Conservation (phyloP, 192 early-diverging fungal species). For the Coemansia sp. region DNA sequence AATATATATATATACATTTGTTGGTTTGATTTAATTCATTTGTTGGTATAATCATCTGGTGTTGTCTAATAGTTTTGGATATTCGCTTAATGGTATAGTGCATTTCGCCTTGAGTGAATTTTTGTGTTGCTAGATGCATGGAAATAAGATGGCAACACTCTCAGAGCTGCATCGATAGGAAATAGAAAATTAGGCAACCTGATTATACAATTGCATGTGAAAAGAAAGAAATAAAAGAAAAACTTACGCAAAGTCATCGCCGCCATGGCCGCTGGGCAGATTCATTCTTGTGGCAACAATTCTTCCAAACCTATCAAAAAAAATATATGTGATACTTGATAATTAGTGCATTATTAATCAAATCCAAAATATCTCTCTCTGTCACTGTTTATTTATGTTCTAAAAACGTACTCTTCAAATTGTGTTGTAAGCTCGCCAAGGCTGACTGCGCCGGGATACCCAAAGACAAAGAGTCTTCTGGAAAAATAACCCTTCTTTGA, state of each 20-base stretch:
- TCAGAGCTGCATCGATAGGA: too few relatives aligned
- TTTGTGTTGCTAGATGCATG: too few relatives aligned
- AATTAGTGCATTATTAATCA: background rate
- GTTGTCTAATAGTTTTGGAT: too few relatives aligned
- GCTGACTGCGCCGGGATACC: conserved; percentile 28
- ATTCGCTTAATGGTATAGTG: too few relatives aligned
- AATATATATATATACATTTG: background rate
- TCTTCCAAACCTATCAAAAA: conserved; percentile 39
- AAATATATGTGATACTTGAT: background rate
- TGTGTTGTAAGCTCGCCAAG: conserved; percentile 34
- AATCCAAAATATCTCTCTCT: background rate
- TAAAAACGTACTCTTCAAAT: conserved; percentile 39
- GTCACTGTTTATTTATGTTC: too few relatives aligned
- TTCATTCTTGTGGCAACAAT: conserved; percentile 35
- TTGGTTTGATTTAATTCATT: too few relatives aligned
- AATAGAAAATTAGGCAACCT: background rate
- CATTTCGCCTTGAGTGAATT: too few relatives aligned
- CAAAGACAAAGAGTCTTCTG: conserved; percentile 37
- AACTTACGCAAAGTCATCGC: conserved; percentile 48
- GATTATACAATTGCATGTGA: background rate
- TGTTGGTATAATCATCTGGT: too few relatives aligned
- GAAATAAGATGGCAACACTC: too few relatives aligned
- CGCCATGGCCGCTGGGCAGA: conserved; percentile 10
- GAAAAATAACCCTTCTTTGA: conserved; percentile 31
- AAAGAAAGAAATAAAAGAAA: background rate